These are phyloP conservation scores for Aaosphaeria arxii DNA, from an alignment of 2,329 filamentous ascomycete species.

Conservation along the genomic window DNA sequence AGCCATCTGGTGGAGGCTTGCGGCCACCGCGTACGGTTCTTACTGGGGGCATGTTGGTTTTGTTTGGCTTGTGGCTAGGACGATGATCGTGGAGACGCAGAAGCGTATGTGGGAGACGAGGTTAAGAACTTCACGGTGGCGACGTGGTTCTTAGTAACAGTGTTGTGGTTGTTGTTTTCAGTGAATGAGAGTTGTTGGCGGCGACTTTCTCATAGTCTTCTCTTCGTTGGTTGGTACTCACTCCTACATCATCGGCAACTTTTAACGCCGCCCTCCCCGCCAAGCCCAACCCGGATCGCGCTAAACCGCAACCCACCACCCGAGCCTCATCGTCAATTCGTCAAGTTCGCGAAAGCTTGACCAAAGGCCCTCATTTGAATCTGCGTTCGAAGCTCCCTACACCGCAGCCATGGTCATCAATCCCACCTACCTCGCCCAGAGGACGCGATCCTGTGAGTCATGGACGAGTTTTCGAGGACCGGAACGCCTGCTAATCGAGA, in stretches of 20 bases:
- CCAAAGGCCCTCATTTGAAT: too few species aligned
- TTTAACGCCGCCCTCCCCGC: too few species aligned
- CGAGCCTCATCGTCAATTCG: too few species aligned
- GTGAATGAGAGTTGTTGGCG: too few species aligned
- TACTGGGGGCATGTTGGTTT: conserved; percentile 66
- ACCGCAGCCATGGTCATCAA: conserved; percentile 69
- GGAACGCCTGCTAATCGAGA: conserved; percentile 12
- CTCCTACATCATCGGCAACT: too few species aligned
- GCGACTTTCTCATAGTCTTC: too few species aligned
- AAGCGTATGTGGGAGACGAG: neutral
- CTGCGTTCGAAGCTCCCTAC: neutral
- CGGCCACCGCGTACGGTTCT: conserved; percentile 67
- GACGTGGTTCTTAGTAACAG: neutral
- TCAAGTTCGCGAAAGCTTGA: too few species aligned
- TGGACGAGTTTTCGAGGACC: neutral
- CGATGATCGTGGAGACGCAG: neutral
- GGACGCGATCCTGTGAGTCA: conserved; percentile 51
- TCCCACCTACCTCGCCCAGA: conserved; percentile 78
- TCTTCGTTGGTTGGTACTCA: too few species aligned
- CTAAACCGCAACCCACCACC: too few species aligned
- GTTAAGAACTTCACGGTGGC: neutral
- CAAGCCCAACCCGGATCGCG: too few species aligned
- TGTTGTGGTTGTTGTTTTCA: too few species aligned
- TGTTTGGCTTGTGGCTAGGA: too few species aligned
- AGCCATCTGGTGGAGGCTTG: conserved; percentile 81